A percentile compares a stretch with the other conserved stretches of the same genome.
Evolutionary conservation across 1,284 basidiomycete species (phyloP).

Genomic region (Cryptococcus sp.): DNA sequence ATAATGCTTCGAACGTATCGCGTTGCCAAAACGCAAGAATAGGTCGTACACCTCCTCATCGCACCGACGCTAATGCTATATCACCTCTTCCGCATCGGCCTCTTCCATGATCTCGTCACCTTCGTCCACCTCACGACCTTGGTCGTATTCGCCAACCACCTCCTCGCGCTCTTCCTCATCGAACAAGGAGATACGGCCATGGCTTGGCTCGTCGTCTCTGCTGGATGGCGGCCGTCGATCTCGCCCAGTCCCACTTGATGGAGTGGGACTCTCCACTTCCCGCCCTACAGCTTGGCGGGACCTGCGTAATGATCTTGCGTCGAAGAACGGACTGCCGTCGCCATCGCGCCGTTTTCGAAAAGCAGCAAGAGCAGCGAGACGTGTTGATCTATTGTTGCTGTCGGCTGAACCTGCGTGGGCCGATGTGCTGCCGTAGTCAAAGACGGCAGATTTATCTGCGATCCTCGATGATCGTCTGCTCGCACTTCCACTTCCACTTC

Average conservation of each 20-base stretch:
- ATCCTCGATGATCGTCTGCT: neutral
- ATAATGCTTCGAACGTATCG: too few species aligned
- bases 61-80: too few species aligned
- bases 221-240: neutral
- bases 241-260: neutral
- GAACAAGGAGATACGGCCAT: slow-evolving; percentile 7
- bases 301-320: neutral
- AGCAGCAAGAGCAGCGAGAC: too few species aligned
- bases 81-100: too few species aligned
- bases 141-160: neutral
- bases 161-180: slow-evolving; percentile 8
- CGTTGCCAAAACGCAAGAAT: too few species aligned
- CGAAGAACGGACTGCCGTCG: too few species aligned
- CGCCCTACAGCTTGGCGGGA: neutral
- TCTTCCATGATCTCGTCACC: slow-evolving; percentile 1
- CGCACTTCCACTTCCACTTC: slow-evolving; percentile 3
- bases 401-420: neutral
- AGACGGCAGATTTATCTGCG: neutral
- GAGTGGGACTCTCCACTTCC: slow-evolving; percentile 2
- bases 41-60: too few species aligned
- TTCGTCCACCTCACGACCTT: neutral
- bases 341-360: too few species aligned
- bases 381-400: too few species aligned
- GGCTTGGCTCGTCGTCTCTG: neutral
- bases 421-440: neutral